A percentile compares a stretch with the other conserved stretches of the same genome.
These are phyloP conservation scores for Mariannaea elegans DNA, from an alignment of 2,329 filamentous ascomycete genomes.

Conservation along the genomic window DNA sequence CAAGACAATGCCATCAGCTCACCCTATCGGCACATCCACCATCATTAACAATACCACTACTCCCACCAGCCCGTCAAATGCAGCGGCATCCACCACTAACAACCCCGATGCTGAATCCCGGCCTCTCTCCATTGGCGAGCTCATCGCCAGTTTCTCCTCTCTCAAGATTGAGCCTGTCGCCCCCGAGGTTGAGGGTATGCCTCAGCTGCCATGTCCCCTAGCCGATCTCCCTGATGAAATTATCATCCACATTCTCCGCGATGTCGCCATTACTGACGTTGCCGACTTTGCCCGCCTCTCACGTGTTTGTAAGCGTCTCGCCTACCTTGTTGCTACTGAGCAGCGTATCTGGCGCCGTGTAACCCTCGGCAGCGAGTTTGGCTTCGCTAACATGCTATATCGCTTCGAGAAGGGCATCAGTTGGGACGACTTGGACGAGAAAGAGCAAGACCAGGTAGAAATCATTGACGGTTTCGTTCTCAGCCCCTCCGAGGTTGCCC, in stretches of 20 bases:
- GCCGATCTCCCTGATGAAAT: constrained; percentile 83
- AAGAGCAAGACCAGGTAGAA: constrained; percentile 41
- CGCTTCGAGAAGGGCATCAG: constrained; percentile 71
- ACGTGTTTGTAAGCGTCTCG: constrained; percentile 85
- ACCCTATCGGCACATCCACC: constrained; percentile 30
- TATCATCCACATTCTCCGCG: constrained; percentile 77
- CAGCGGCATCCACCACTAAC: constrained; percentile 1
- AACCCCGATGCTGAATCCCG: constrained; percentile 52
- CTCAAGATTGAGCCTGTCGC: constrained; percentile 74
- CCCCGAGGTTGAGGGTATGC: constrained; percentile 75
- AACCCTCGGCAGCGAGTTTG: constrained; percentile 75
- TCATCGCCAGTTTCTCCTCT: constrained; percentile 79
- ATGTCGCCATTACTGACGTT: constrained; percentile 78
- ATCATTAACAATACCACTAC: constrained; percentile 20
- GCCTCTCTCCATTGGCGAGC: constrained; percentile 67
- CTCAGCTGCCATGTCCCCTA: constrained; percentile 82
- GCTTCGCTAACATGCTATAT: constrained; percentile 86
- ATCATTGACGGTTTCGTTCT: constrained; percentile 45
- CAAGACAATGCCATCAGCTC: constrained; percentile 50
- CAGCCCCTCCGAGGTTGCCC: constrained; percentile 49
- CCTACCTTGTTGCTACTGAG: constrained; percentile 85
- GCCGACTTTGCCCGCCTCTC: constrained; percentile 79
- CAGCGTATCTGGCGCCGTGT: constrained; percentile 86
- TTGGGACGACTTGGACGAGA: constrained; percentile 59
- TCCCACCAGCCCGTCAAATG: not conserved